Base-by-base conservation (phyloP, 1,139 yeast genomes). In the Candida dubliniensis region DNA sequence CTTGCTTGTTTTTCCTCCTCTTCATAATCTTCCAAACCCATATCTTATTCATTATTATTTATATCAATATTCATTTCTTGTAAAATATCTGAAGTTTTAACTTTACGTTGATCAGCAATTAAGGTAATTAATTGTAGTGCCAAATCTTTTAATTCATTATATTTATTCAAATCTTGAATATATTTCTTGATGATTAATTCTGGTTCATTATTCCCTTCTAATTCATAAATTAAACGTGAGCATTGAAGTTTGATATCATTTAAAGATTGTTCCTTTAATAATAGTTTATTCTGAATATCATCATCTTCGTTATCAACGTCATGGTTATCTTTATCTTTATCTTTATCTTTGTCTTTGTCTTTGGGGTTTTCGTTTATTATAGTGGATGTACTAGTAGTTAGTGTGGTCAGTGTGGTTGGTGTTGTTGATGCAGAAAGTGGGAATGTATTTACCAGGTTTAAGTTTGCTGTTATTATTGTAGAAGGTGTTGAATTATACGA, bases 81-180 rank as follows among this genome's bases (percentile, higher is more conserved):
- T 34, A 77, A 55, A 18, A 77, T 68, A 44, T 73, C 77, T 9
- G 66, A 59, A 14, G 76, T 65, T 42, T 71, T 61, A 15, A 73
- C 60, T 39, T 70, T 62, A 43, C 77, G 63, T 47, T 73, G 77
- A 47, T 75, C 78, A 2, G 82, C 81, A 40, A 78, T 77, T 68
- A 76, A 63, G 30, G 75, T 67, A 24, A 78, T 71, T 47, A 79
- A 58, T 2, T 73, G 74, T 50, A 77, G 58, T 1, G 82, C 81
- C 13, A 74, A 67, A 52, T 77, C 82, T 48, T 73, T 71, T 41
- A 77, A 58, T 45, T 77, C 82, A 50, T 77, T 72, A 56, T 78
- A 78, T 47, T 65, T 59, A 44, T 71, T 67, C 40, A 77, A 58
- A 50, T 69, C 69, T 42, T 60, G 55, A 31, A 77, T 70, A 50